A percentile compares a stretch with the other conserved stretches of the same genome.
phyloP scores from a whole-genome alignment of 768 basidiomycete genomes.

The Leccinum imitatum region DNA sequence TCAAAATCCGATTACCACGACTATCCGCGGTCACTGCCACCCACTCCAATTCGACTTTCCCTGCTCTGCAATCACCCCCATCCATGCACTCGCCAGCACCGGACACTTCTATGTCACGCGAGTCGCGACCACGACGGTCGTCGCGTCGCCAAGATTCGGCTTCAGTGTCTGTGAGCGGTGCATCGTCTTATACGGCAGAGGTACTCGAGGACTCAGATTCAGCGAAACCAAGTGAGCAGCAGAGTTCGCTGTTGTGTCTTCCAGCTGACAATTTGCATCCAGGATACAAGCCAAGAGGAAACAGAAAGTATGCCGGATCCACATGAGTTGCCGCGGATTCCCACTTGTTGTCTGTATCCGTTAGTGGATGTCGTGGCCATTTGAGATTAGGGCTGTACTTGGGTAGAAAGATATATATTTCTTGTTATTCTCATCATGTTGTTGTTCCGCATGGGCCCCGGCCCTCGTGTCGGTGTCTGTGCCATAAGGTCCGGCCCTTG shows the following conservation, averaged over 20 bases:
- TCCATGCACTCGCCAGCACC: conserved; percentile 22
- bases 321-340: conserved; percentile 7
- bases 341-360: neutral
- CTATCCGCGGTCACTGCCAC: conserved; percentile 29
- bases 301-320: conserved; percentile 22
- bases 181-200: conserved; percentile 33
- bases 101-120: conserved; percentile 20
- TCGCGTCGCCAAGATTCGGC: conserved; percentile 30
- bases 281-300: conserved; percentile 28
- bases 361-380: conserved; percentile 1
- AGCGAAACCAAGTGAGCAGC: conserved; percentile 30
- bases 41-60: conserved; percentile 21
- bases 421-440: conserved; percentile 23
- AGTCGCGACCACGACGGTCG: conserved; percentile 30
- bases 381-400: conserved; percentile 18
- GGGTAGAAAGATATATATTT: conserved; percentile 23
- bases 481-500: neutral
- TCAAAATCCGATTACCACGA: conserved; percentile 35
- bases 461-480: conserved; percentile 2
- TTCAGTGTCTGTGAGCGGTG: conserved; percentile 32
- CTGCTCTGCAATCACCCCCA: conserved; percentile 24
- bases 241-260: neutral
- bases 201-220: conserved; percentile 26
- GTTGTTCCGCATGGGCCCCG: conserved; percentile 1
- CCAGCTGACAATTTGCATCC: conserved; percentile 1